Evolutionary conservation across 73 alveolate genomes (phyloP).

Genomic region (Blepharisma japonicum): DNA sequence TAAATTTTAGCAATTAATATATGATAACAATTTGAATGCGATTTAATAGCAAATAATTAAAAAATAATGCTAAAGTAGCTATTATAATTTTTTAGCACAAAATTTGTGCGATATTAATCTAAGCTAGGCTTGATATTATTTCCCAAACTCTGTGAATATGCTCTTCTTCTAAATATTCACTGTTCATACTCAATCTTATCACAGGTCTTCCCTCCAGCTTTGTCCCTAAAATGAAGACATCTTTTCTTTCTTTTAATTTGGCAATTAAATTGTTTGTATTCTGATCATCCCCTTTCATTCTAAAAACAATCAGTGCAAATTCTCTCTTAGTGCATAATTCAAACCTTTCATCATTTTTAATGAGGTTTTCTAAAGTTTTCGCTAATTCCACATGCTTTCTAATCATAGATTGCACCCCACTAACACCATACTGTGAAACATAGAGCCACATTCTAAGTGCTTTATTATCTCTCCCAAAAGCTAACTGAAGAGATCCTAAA

Average conservation of each 20-base stretch:
- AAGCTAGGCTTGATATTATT: neutral
- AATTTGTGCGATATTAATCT: too few relatives aligned
- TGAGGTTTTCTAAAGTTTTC: neutral
- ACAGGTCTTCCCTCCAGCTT: neutral
- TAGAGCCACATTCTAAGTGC: neutral
- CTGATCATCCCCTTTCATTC: slow-evolving; percentile 31
- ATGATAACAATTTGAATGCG: too few relatives aligned
- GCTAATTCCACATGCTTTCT: slow-evolving; percentile 10
- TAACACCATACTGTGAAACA: neutral
- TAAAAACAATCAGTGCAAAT: slow-evolving; percentile 27
- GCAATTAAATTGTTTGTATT: neutral
- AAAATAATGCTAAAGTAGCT: too few relatives aligned
- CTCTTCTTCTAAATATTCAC: neutral
- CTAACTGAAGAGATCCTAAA: neutral
- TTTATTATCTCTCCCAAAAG: slow-evolving; percentile 31
- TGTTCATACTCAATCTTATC: neutral
- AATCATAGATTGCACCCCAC: neutral
- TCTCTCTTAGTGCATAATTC: slow-evolving; percentile 7
- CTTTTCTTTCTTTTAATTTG: neutral
- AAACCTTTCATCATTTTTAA: slow-evolving; percentile 10
- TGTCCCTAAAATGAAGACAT: neutral
- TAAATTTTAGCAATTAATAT: too few relatives aligned
- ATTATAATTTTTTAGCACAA: too few relatives aligned
- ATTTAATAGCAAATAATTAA: too few relatives aligned
- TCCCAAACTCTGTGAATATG: neutral